Conservation (phyloP, 1,139 yeast species). For the Sugiyamaella xylanicola region DNA sequence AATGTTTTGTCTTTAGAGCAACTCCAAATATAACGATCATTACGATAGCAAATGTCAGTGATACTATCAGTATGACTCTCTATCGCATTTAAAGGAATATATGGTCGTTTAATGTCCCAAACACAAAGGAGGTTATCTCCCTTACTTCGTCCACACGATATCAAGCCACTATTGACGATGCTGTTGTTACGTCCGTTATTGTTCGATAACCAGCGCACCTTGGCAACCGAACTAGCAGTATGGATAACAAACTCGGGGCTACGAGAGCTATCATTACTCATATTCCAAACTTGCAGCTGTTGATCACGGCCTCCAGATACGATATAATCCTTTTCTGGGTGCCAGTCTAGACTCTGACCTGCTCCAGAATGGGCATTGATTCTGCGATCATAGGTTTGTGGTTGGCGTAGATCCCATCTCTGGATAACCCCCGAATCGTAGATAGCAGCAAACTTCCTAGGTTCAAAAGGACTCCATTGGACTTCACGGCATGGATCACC, state of each 20-base stretch:
- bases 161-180: conserved; percentile 57
- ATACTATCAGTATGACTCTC: conserved; percentile 54
- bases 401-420: conserved; percentile 76
- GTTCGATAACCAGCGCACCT: conserved; percentile 65
- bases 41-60: conserved; percentile 54
- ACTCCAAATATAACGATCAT: conserved; percentile 54
- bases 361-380: conserved; percentile 92
- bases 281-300: conserved; percentile 77
- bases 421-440: conserved; percentile 89
- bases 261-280: conserved; percentile 46
- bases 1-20: conserved; percentile 56
- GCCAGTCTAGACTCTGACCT: conserved; percentile 86
- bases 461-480: conserved; percentile 46
- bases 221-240: conserved; percentile 76
- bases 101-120: conserved; percentile 73
- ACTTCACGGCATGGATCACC: conserved; percentile 48
- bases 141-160: conserved; percentile 67
- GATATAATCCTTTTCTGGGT: conserved; percentile 77
- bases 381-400: conserved; percentile 55
- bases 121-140: conserved; percentile 75
- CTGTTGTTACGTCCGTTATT: conserved; percentile 21
- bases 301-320: conserved; percentile 94
- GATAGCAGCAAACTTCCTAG: conserved; percentile 62
- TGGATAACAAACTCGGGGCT: conserved; percentile 71
- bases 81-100: conserved; percentile 70